Evolutionary conservation across 2,329 filamentous ascomycete genomes (phyloP).

Genomic region (Neobulgaria alba): DNA sequence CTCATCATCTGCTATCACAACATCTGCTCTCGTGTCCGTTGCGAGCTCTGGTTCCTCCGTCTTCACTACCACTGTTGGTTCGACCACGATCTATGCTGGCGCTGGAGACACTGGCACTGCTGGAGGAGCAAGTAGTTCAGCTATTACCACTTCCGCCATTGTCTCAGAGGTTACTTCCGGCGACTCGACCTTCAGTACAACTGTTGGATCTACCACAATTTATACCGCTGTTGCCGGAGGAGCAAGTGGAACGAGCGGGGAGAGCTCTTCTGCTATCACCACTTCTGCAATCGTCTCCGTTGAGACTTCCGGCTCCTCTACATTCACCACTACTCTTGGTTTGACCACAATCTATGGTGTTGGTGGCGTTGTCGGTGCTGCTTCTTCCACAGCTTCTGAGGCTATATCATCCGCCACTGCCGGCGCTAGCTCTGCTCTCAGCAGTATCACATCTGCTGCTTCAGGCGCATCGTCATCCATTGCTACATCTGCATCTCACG

Average conservation of each 20-base stretch:
- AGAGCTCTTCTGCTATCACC: conserved; percentile 13
- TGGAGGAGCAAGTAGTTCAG: neutral
- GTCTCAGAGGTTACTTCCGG: conserved; percentile 17
- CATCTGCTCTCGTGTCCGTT: conserved; percentile 17
- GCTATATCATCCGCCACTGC: conserved; percentile 7
- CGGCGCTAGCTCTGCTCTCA: neutral
- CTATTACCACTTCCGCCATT: conserved; percentile 3
- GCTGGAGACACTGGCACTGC: conserved; percentile 6
- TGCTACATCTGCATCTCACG: conserved; percentile 5
- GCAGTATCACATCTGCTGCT: conserved; percentile 5
- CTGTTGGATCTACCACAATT: conserved; percentile 22
- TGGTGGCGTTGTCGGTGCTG: neutral
- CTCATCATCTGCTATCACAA: conserved; percentile 19
- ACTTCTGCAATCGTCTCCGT: conserved; percentile 17
- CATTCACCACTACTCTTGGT: conserved; percentile 18
- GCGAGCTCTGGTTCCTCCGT: conserved; percentile 17
- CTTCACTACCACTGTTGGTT: conserved; percentile 19
- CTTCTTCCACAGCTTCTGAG: conserved; percentile 8
- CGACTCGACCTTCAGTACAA: conserved; percentile 17
- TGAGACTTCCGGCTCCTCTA: conserved; percentile 13
- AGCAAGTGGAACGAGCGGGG: conserved; percentile 2
- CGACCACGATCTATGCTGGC: conserved; percentile 19
- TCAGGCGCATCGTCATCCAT: conserved; percentile 5
- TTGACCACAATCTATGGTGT: conserved; percentile 19
- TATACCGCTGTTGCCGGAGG: conserved; percentile 10